Conservation (phyloP, 257 asterid species). For the Fraxinus quadrangulata region DNA sequence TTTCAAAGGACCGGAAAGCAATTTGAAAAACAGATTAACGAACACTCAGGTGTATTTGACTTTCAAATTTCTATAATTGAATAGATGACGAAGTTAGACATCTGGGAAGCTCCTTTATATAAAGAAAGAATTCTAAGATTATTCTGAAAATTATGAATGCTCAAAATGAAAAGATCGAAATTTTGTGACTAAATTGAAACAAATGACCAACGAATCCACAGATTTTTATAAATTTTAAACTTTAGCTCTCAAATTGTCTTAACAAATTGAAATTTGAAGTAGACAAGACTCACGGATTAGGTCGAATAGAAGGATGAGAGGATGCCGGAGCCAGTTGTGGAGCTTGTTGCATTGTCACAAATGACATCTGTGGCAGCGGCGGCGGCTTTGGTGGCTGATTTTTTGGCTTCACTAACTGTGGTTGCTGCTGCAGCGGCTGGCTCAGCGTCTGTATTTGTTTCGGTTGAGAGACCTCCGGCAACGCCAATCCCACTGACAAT, state of each 20-base stretch:
- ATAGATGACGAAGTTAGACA: constrained; percentile 14
- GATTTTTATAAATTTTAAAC: not conserved
- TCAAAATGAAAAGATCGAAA: constrained; percentile 21
- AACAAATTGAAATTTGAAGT: constrained; percentile 12
- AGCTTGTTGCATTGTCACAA: constrained; percentile 56
- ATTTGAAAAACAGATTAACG: not conserved
- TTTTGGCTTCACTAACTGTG: constrained; percentile 33
- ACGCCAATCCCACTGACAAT: constrained; percentile 26
- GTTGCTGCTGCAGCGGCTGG: constrained; percentile 21
- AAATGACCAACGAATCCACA: constrained; percentile 11
- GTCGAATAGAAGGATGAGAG: constrained; percentile 53
- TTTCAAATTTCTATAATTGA: constrained; percentile 19
- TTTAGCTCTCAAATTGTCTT: constrained; percentile 10
- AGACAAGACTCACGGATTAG: constrained; percentile 55
- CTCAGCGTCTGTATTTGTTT: constrained; percentile 36
- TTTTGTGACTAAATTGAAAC: not conserved
- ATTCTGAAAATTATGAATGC: not conserved
- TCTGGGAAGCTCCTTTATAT: constrained; percentile 17
- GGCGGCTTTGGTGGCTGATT: constrained; percentile 32
- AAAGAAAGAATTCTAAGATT: constrained; percentile 3
- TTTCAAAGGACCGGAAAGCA: constrained; percentile 12
- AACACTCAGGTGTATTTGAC: not conserved
- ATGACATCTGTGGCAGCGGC: constrained; percentile 46
- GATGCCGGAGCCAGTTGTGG: constrained; percentile 49
- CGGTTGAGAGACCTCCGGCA: constrained; percentile 39